Evolutionary conservation across 148 eudicot genomes (phyloP).

Genomic region (Simmondsia chinensis): DNA sequence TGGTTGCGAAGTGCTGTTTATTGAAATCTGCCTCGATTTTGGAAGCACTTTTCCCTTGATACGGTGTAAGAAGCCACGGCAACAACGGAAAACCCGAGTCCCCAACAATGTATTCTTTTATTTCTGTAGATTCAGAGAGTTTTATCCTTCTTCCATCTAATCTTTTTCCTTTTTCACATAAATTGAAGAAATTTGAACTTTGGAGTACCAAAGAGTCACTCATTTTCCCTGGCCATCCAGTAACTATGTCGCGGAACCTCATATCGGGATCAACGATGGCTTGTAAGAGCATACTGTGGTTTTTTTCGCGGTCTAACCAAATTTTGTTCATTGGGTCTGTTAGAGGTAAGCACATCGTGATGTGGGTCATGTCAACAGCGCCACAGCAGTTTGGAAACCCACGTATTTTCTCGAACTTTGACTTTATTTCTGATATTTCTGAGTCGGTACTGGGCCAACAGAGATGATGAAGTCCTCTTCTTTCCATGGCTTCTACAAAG

Average conservation of each 20-base stretch:
- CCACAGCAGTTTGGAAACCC: slow-evolving; percentile 92
- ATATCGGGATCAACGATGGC: slow-evolving; percentile 78
- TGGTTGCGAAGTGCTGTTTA: slow-evolving; percentile 48
- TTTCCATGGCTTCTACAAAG: slow-evolving; percentile 83
- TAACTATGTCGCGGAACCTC: slow-evolving; percentile 66
- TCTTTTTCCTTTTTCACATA: slow-evolving; percentile 60
- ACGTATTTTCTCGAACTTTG: slow-evolving; percentile 56
- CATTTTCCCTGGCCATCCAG: slow-evolving; percentile 88
- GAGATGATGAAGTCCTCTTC: slow-evolving; percentile 60
- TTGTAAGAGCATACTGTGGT: slow-evolving; percentile 83
- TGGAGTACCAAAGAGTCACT: slow-evolving; percentile 41
- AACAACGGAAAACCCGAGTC: slow-evolving; percentile 53
- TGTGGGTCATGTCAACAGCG: slow-evolving; percentile 74
- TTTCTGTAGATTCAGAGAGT: slow-evolving; percentile 31
- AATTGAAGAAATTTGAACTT: slow-evolving; percentile 43
- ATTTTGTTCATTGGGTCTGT: slow-evolving; percentile 42
- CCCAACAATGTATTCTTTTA: slow-evolving; percentile 65
- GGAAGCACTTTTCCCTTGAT: slow-evolving; percentile 35
- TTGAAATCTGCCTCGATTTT: slow-evolving; percentile 42
- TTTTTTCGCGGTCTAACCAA: slow-evolving; percentile 59
- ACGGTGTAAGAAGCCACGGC: slow-evolving; percentile 85
- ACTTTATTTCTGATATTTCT: slow-evolving; percentile 46
- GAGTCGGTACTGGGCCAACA: slow-evolving; percentile 65
- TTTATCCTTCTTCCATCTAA: slow-evolving; percentile 33
- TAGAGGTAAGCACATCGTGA: slow-evolving; percentile 50